Conservation (phyloP, 1,284 basidiomycete genomes). For the Phlebopus sp. region DNA sequence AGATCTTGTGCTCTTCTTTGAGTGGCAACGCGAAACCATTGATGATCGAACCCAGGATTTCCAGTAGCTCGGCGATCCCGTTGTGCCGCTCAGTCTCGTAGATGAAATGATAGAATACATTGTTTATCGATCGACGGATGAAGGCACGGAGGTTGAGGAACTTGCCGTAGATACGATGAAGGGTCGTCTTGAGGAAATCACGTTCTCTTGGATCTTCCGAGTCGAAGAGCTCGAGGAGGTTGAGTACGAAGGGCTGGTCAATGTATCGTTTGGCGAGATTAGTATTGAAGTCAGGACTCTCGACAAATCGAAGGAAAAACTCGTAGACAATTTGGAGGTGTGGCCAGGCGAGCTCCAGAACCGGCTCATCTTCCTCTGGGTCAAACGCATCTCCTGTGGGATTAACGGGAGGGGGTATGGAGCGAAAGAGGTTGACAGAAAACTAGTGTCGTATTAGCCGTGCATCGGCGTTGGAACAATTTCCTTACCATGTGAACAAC, state of each 20-base stretch:
- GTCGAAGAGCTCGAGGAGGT: slow-evolving; percentile 97
- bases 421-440: slow-evolving; percentile 96
- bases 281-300: slow-evolving; percentile 97
- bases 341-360: slow-evolving; percentile 98
- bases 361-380: slow-evolving; percentile 99
- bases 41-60: slow-evolving; percentile 99
- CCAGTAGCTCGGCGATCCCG: slow-evolving; percentile 96
- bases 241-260: slow-evolving; percentile 94
- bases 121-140: slow-evolving; percentile 98
- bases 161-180: slow-evolving; percentile 99
- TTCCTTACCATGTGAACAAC: slow-evolving; percentile 91
- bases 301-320: slow-evolving; percentile 99
- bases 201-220: slow-evolving; percentile 98
- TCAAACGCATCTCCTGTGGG: slow-evolving; percentile 98
- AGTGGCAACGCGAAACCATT: slow-evolving; percentile 98
- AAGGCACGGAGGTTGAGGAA: slow-evolving; percentile 98
- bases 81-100: slow-evolving; percentile 99
- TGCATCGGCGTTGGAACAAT: slow-evolving; percentile 5
- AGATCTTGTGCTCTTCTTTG: slow-evolving; percentile 99
- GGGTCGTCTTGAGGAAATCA: slow-evolving; percentile 98
- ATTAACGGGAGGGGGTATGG: slow-evolving; percentile 99
- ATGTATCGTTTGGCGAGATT: slow-evolving; percentile 98
- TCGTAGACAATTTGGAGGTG: slow-evolving; percentile 99
- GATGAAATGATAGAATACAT: slow-evolving; percentile 99
- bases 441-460: slow-evolving; percentile 54